Evolutionary conservation across 2,329 filamentous ascomycete genomes (phyloP), one percentile per base, ranked within the genome.

Genomic region (Metarhizium anisopliae): DNA sequence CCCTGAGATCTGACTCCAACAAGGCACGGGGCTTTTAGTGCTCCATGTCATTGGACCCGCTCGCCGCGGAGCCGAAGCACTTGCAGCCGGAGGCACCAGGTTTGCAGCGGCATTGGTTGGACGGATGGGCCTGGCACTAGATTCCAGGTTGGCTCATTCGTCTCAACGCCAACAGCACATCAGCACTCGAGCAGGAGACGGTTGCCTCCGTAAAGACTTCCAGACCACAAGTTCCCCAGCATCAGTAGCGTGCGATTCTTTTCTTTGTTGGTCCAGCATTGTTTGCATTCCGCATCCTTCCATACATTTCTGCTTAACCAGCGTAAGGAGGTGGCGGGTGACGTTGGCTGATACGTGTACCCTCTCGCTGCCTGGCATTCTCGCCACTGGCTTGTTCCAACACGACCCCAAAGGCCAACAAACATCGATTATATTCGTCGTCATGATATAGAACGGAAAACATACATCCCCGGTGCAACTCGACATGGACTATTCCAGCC

Each of bases 401-500:
- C 25, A 7, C 45, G n/a, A 20, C 18, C n/a, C 42, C 6, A 3
- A 18, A 8, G 42, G 18, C 45, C 45, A n/a, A 30, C 10, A 6
- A n/a, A 18, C 14, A 13, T 32, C 14, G 18, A 14, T 6, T 30
- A 10, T 49, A 4, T 3, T 20, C 4, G 8, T 47, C 11, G 47
- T 38, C n/a, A 56, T 56, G 55, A 51, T 42, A 25, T 54, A 51
- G 11, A 20, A 45, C 42, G 18, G n/a, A 20, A 20, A 20, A 11
- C n/a, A 10, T 25, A 45, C n/a, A 45, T 20, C 11, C 42, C n/a
- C 42, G 20, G 4, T 7, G 18, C 18, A 16, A 2, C 8, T 40
- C 50, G 66, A 62, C 36, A 89, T 90, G 85, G 85, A 89, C 69
- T 87, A 87, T 65, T 81, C 84, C 40, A 82, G 86, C 66, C 78